These are phyloP conservation scores for Phaeophleospora eucalypticola DNA, from an alignment of 2,329 filamentous ascomycete genomes.

Conservation along the genomic window DNA sequence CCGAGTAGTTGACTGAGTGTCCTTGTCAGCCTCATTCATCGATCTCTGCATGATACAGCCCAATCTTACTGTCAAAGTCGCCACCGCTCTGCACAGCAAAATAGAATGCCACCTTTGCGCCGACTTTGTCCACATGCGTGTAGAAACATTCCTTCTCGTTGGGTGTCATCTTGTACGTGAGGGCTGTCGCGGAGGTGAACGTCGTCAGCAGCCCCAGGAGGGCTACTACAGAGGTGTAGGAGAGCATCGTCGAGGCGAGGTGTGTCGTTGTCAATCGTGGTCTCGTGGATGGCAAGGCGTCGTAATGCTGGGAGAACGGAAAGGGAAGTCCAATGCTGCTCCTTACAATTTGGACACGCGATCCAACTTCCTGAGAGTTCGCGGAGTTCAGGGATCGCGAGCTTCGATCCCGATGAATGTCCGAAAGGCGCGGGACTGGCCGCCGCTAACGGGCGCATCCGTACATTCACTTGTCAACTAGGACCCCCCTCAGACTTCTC, in stretches of 20 bases:
- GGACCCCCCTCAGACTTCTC: no score
- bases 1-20: slow-evolving; percentile 70
- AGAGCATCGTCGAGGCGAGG: slow-evolving; percentile 20
- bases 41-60: background rate
- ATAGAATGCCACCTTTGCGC: slow-evolving; percentile 94
- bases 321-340: background rate
- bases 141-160: slow-evolving; percentile 98
- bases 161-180: slow-evolving; percentile 86
- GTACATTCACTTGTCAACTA: no score
- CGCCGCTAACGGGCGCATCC: background rate
- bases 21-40: slow-evolving; percentile 10
- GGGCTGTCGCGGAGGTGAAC: slow-evolving; percentile 75
- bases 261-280: background rate
- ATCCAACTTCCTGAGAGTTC: background rate
- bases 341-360: background rate
- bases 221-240: slow-evolving; percentile 25
- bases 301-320: background rate
- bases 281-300: background rate
- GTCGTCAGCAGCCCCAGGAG: slow-evolving; percentile 63
- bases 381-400: background rate
- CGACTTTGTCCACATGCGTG: slow-evolving; percentile 68
- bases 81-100: slow-evolving; percentile 99
- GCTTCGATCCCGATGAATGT: background rate
- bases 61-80: slow-evolving; percentile 67
- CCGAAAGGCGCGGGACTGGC: background rate